Evolutionary conservation across 1,284 basidiomycete genomes (phyloP).

Genomic region (Irpex sp.): DNA sequence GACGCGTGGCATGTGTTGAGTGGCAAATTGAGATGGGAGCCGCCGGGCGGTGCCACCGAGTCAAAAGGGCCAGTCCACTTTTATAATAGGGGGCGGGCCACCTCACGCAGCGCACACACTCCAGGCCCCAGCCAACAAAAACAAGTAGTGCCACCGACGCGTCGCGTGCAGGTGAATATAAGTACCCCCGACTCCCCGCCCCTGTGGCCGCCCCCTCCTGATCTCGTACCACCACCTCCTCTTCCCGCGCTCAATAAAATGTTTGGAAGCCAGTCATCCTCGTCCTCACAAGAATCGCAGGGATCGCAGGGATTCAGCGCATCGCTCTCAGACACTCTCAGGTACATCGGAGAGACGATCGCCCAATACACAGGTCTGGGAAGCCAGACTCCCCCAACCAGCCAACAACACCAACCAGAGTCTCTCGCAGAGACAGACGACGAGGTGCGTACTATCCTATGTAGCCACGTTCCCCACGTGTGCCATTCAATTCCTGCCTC

Average conservation of each 20-base stretch:
- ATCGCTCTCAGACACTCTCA: not conserved
- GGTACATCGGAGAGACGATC: not conserved
- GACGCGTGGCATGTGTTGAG: not conserved
- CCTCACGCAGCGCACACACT: not conserved
- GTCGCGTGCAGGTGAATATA: not conserved
- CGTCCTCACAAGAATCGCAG: not conserved
- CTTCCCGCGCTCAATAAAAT: not conserved
- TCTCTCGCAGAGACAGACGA: not conserved
- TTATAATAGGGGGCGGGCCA: no score
- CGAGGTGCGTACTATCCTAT: not conserved
- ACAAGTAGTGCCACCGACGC: not conserved
- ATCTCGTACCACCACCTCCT: not conserved
- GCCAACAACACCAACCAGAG: not conserved
- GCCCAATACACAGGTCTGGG: not conserved
- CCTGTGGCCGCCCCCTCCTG: not conserved
- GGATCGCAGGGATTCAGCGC: not conserved
- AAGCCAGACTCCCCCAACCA: not conserved
- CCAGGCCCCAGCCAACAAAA: not conserved
- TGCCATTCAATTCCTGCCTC: not conserved
- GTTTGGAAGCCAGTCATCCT: not conserved
- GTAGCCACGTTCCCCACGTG: not conserved
- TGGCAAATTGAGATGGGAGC: not conserved
- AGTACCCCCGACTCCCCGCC: not conserved
- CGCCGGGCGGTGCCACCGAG: not conserved
- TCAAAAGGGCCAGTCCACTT: not conserved